Base-by-base conservation (phyloP, 2,329 filamentous ascomycete species). In the Zasmidium cellare region DNA sequence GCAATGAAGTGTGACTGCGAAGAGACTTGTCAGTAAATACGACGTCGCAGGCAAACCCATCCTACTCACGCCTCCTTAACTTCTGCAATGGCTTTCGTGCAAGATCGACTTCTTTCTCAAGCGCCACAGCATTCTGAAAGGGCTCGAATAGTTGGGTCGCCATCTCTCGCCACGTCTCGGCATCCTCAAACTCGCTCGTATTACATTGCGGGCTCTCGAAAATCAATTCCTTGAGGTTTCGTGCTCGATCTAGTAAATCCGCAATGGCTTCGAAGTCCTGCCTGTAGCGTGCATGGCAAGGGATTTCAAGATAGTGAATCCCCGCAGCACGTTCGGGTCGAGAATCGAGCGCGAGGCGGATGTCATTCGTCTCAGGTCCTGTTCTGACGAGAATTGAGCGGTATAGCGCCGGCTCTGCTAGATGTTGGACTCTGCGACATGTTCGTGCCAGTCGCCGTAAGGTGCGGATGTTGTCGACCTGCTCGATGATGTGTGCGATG, bases 121-220 rank as follows among this genome's bases (percentile, higher is more conserved):
- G 12, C 11, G 53, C 48, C 9, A 59, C 25, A 16, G 62, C 64
- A 18, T 38, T 22, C 22, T 62, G 49, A 18, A 66, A 65, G 1
- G 61, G 63, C 9, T 38, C 38, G 18, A 65, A 59, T 1, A 66
- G 18, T 20, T 48, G 22, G 16, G 45, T 49, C 2, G 48, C 53
- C 61, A 65, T 67, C 3, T 58, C 22, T 25, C 49, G 23, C 63
- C 64, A 63, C 1, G 45, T 31, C 18, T 51, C 57, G 11, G 59
- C 50, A 9, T 55, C 55, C 41, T 67, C 65, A 47, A 67, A 67
- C 6, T 64, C 49, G 23, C 50, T 57, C 3, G 49, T 57, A 22
- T 62, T 65, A 53, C 62, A 65, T 24, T 62, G 38, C 3, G 65
- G 65, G 46, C 60, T 66, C 46, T 67, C 64, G 9, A 66, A 46